Evolutionary conservation across 2,329 filamentous ascomycete species (phyloP).

Genomic region (Grosmannia huntii): DNA sequence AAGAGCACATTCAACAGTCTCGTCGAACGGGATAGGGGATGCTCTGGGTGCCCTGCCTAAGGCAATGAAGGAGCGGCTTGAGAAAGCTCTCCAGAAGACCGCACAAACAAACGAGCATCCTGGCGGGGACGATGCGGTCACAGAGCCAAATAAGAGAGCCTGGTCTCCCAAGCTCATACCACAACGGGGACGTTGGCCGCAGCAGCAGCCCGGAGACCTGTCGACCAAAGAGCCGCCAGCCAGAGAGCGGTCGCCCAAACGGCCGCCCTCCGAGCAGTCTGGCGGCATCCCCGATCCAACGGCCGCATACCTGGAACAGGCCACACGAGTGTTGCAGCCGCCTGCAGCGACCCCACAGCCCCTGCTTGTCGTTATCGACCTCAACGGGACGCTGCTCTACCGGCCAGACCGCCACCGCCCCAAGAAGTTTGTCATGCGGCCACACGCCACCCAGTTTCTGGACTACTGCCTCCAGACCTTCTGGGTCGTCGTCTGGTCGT

Average conservation of each 20-base stretch:
- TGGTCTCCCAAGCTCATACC: no score
- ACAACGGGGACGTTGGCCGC: no score
- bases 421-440: conserved; percentile 50
- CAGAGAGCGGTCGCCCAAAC: background rate
- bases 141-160: no score
- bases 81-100: no score
- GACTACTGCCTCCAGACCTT: conserved; percentile 62
- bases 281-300: conserved; percentile 51
- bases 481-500: conserved; percentile 82
- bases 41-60: no score
- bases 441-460: conserved; percentile 56
- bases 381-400: conserved; percentile 81
- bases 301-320: conserved; percentile 44
- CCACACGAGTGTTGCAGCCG: conserved; percentile 25
- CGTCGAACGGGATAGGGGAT: no score
- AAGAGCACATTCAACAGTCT: no score
- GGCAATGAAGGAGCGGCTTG: no score
- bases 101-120: no score
- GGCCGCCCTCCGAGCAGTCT: conserved; percentile 26
- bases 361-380: conserved; percentile 75
- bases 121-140: no score
- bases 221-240: background rate
- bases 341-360: conserved; percentile 36
- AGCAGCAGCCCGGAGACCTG: no score
- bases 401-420: conserved; percentile 41